Conservation (phyloP, 75 land plant species). For the Sequoiadendron giganteum region DNA sequence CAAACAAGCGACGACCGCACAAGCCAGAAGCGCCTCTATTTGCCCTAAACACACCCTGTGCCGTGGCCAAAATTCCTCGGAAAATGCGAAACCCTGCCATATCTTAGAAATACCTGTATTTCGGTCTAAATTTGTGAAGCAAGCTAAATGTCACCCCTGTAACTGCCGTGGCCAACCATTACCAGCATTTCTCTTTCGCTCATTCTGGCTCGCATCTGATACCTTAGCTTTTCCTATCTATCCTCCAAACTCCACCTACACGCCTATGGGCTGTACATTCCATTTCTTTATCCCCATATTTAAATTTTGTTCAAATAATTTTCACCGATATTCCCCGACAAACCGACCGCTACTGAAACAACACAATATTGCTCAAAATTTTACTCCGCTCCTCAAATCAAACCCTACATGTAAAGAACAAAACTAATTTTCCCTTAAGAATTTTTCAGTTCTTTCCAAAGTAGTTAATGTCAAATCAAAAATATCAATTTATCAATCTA, state of each 20-base stretch:
- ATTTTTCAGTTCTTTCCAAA: too few relatives aligned
- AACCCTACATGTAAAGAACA: too few relatives aligned
- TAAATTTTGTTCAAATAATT: too few relatives aligned
- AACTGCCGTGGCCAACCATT: background rate
- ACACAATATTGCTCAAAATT: background rate
- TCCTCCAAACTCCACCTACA: background rate
- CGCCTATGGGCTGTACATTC: background rate
- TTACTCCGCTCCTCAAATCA: too few relatives aligned
- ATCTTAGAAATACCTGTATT: background rate
- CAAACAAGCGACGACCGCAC: background rate
- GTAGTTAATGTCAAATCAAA: too few relatives aligned
- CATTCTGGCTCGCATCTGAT: background rate
- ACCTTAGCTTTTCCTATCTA: background rate
- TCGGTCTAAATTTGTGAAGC: background rate
- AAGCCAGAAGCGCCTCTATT: background rate
- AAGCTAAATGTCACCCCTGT: background rate
- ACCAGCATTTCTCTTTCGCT: background rate
- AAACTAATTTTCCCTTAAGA: too few relatives aligned
- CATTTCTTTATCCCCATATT: background rate
- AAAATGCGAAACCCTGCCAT: background rate
- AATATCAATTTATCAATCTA: too few relatives aligned
- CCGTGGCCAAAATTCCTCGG: background rate
- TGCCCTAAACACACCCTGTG: background rate
- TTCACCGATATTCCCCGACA: too few relatives aligned
- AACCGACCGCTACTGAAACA: background rate